phyloP scores from a whole-genome alignment of 2,329 filamentous ascomycete species.

The Lachnellula arida region DNA sequence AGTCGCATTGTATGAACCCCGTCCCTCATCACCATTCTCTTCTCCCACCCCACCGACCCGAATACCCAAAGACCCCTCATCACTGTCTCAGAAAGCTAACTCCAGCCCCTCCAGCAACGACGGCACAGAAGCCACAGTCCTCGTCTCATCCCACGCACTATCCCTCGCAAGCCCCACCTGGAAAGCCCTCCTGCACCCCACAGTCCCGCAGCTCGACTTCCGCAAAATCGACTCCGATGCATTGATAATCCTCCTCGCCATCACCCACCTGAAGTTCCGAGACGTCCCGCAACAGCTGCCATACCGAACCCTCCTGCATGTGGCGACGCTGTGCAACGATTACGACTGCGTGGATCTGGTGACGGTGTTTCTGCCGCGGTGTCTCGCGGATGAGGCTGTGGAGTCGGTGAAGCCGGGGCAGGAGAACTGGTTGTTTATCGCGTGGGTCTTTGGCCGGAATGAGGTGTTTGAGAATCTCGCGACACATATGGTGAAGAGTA shows the following conservation, averaged over 20 bases:
- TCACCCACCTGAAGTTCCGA: slow-evolving; percentile 8
- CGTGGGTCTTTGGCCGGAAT: slow-evolving; percentile 2
- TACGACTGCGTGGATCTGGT: slow-evolving; percentile 1
- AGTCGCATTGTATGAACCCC: neutral
- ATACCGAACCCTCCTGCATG: neutral
- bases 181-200: neutral
- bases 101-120: neutral
- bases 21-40: neutral
- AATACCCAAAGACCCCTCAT: no score
- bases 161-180: neutral
- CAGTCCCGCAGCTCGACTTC: neutral
- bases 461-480: neutral
- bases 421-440: slow-evolving; percentile 5
- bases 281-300: neutral
- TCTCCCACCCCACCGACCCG: neutral
- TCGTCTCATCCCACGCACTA: neutral
- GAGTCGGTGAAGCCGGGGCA: neutral
- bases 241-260: slow-evolving; percentile 3
- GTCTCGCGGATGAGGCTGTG: neutral
- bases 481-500: neutral
- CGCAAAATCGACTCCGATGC: neutral
- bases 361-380: neutral
- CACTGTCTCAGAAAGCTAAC: neutral
- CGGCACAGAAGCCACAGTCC: neutral
- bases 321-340: neutral